Conservation (phyloP, 2,329 filamentous ascomycete genomes). For the Pseudogymnoascus sp. region DNA sequence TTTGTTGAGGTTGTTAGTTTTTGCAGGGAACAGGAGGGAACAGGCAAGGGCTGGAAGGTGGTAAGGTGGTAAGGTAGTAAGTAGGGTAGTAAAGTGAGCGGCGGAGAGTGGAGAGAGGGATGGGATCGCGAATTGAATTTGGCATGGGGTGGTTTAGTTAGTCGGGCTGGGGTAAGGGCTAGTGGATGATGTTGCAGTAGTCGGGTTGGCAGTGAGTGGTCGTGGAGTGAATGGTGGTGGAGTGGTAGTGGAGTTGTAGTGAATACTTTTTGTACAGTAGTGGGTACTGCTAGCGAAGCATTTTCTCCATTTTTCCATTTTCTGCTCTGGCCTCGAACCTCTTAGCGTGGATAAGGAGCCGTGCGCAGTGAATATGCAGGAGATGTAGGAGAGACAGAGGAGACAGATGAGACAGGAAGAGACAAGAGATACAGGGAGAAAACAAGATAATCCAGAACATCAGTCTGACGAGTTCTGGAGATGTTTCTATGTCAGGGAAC, state of each 20-base stretch:
- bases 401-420: neutral
- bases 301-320: conserved; percentile 1
- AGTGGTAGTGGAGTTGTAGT: neutral
- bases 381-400: neutral
- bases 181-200: neutral
- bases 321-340: neutral
- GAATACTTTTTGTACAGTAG: neutral
- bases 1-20: conserved; percentile 1
- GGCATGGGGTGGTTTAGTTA: neutral
- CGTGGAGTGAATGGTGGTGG: neutral
- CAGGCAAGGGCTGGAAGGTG: neutral
- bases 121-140: neutral
- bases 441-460: neutral
- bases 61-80: too few species aligned
- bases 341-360: neutral
- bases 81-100: neutral
- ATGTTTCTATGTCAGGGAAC: neutral
- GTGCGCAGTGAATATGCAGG: neutral
- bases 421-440: neutral
- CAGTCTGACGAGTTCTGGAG: neutral
- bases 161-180: neutral
- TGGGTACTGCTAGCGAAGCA: neutral
- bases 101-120: neutral
- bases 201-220: neutral
- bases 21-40: neutral